Conservation (phyloP, 108 stramenopile species). For the Seminavis robusta region DNA sequence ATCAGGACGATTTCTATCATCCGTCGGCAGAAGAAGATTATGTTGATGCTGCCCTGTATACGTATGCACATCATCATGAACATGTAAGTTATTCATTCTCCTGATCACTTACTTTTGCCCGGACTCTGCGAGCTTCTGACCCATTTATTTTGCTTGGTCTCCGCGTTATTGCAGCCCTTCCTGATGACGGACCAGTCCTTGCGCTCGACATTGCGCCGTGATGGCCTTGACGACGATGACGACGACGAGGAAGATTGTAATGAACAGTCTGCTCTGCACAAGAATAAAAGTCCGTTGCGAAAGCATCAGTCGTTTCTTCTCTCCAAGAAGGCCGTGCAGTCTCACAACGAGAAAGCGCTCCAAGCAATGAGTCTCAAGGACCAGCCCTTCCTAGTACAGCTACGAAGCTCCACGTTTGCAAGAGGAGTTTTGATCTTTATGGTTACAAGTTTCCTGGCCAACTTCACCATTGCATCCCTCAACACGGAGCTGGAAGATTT, state of each 20-base stretch:
- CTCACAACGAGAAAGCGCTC: not conserved
- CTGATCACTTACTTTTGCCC: not conserved
- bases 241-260: not conserved
- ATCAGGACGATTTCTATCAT: not conserved
- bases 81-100: not conserved
- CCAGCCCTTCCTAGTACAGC: not conserved
- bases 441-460: not conserved
- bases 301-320: not conserved
- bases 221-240: not conserved
- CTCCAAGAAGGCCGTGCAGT: not conserved
- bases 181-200: constrained; percentile 41
- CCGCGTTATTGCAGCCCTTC: constrained; percentile 26
- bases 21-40: not conserved
- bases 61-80: not conserved
- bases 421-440: not conserved
- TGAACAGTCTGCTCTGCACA: not conserved
- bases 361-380: not conserved
- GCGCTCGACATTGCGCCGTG: not conserved
- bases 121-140: constrained; percentile 15
- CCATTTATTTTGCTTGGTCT: constrained; percentile 35
- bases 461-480: not conserved
- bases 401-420: not conserved
- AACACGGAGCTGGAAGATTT: constrained; percentile 23
- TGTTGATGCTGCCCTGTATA: not conserved
- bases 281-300: not conserved